Base-by-base conservation (phyloP, 2,329 filamentous ascomycete genomes). In the Trichoderma atroviride region DNA sequence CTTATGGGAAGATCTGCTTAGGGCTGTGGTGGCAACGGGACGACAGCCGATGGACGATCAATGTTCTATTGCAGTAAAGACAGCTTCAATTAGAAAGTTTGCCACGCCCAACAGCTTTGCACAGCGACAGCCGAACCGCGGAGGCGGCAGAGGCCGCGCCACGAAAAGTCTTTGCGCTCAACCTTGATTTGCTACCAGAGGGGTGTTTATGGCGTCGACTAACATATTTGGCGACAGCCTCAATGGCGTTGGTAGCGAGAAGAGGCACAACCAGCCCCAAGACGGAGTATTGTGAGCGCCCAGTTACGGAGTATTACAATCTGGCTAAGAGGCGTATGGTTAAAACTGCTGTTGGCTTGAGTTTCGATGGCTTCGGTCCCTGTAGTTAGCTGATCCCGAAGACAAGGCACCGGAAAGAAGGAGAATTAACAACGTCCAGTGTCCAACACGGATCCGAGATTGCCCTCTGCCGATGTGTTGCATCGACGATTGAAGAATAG, bases 101-200 rank as follows among this genome's bases (percentile, higher is more conserved):
- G 53, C 63, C 63, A 58, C 55, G 29, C 40, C 35, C 40, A 35
- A 19, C 60, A 33, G 59, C 29, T 22, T 16, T 53, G 19, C 16
- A n/a, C 5, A 57, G 63, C 63, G 63, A 66, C 29, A 66, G 37
- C 63, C 63, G 63, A 37, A 16, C 37, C 63, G 52, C 13, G 33
- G 22, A 53, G 47, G 63, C 63, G 63, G 63, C 53, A 50, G 63
- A 57, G 63, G 47, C 58, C 16, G 58, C 62, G 62, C 52, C 62
- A 13, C n/a, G 40, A 29, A 56, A 66, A 29, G 27, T 24, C 19
- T 13, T 58, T 4, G 14, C 5, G 1, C 11, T 13, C 33, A 13
- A 14, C 22, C 11, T 13, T 35, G 63, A 58, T 66, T 58, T 58
- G 63, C n/a, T 55, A 11, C 24, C 27, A 50, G 13, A 29, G 37